Conservation (phyloP, 2,329 filamentous ascomycete genomes). For the Alternaria burnsii region DNA sequence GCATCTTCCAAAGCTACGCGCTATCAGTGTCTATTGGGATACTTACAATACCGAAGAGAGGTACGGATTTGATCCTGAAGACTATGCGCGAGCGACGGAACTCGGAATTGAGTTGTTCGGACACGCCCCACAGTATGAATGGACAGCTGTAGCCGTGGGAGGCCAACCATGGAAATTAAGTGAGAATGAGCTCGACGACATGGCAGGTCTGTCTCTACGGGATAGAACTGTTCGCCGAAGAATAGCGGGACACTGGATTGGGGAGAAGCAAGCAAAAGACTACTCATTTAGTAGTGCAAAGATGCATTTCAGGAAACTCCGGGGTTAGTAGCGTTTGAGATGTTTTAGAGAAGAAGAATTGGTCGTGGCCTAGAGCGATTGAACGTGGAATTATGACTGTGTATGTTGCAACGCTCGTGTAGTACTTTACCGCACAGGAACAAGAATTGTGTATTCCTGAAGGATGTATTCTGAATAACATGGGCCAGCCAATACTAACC, state of each 20-base stretch:
- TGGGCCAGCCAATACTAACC: no score
- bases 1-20: no score
- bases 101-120: no score
- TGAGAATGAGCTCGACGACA: not conserved
- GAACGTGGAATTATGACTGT: not conserved
- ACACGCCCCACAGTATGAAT: rapidly evolving
- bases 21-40: no score
- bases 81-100: no score
- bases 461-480: no score
- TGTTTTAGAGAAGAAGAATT: rapidly evolving
- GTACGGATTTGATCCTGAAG: no score
- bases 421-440: no score
- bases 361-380: not conserved
- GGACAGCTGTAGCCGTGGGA: not conserved
- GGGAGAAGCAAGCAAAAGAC: not conserved
- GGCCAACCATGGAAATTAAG: not conserved
- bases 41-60: rapidly evolving
- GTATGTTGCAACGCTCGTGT: not conserved
- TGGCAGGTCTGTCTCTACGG: not conserved
- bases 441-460: no score
- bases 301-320: not conserved
- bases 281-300: not conserved
- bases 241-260: not conserved
- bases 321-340: not conserved
- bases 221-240: not conserved